Evolutionary conservation across 1,139 yeast genomes (phyloP).

Genomic region (Suhomyces wounanorum): DNA sequence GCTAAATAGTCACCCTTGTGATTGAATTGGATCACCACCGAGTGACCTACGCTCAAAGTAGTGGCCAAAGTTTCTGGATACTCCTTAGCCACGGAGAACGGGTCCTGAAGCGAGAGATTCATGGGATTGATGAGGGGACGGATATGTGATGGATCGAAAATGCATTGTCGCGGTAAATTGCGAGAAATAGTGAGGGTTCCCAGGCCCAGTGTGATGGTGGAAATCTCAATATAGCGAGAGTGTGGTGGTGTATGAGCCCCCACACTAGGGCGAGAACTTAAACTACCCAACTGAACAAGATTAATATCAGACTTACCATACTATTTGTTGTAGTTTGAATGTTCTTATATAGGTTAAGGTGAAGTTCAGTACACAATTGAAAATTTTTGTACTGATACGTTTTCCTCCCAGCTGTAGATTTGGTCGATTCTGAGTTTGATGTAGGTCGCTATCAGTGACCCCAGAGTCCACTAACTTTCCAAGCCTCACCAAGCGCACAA

Average conservation of each 20-base stretch:
- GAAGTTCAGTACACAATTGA: no score
- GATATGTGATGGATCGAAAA: background rate
- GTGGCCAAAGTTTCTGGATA: constrained; percentile 81
- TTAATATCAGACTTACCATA: no score
- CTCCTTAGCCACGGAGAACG: constrained; percentile 89
- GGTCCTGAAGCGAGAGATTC: constrained; percentile 89
- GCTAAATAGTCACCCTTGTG: constrained; percentile 86
- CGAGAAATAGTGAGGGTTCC: background rate
- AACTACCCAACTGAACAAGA: background rate
- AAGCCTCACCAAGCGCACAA: background rate
- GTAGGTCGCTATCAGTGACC: no score
- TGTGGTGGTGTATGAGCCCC: background rate
- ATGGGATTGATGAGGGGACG: constrained; percentile 29
- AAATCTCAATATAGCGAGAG: background rate
- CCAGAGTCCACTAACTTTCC: background rate
- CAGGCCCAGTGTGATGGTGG: background rate
- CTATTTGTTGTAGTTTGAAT: no score
- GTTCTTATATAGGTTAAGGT: no score
- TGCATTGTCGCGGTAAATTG: background rate
- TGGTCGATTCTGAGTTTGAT: no score
- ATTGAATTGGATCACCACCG: constrained; percentile 74
- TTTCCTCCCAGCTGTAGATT: no score
- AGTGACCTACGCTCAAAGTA: constrained; percentile 66
- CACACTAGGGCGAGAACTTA: background rate
- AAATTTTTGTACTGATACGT: no score